Evolutionary conservation across 2,329 filamentous ascomycete species (phyloP), one percentile per base, ranked within the genome.

Genomic region (Triangularia verruculosa): DNA sequence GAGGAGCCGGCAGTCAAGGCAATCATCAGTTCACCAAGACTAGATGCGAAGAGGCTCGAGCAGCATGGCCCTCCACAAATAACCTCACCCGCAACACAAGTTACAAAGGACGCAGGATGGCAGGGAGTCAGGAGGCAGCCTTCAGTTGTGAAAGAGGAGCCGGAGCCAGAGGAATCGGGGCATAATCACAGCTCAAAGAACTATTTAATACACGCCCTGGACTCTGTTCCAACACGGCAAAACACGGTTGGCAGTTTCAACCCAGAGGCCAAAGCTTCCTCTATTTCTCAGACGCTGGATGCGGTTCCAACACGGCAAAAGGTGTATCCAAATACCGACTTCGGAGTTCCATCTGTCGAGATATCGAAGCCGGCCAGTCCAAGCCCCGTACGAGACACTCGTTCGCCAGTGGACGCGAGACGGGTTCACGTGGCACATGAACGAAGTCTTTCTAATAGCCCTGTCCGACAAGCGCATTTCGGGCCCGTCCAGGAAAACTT

Each of bases 391-490:
- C 32, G 9, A 58, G 63, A 51, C 64, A 65, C 22, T 61, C 63
- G 39, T n/a, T 55, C 28, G 20, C 39, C 55, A 6, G 13, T 28
- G 17, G 65, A 65, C 9, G 22, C 43, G 17, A 51, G 57, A 27
- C 58, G 60, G 39, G 57, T 57, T n/a, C 51, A 57, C 15, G 62
- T 70, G 24, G 67, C 68, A 7, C 72, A 68, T 51, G 71, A 72
- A 20, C 75, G 82, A 4, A 77, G 79, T 2, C 76, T 75, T 22
- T 86, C 83, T 1, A 79, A 78, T 67, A 92, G 89, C 68, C 89
- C 89, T n/a, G 82, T 80, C 24, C 83, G 89, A 32, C 86, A 83
- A 28, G 86, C 90, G 12, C 89, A 86, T 70, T 93, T 93, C 73
- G 86, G 86, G 1, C 72, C 82, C 9, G 80, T 82, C 7, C 79